These are phyloP conservation scores for Spizellomyces sp. DNA, from an alignment of 192 early-diverging fungal genomes.

Conservation along the genomic window DNA sequence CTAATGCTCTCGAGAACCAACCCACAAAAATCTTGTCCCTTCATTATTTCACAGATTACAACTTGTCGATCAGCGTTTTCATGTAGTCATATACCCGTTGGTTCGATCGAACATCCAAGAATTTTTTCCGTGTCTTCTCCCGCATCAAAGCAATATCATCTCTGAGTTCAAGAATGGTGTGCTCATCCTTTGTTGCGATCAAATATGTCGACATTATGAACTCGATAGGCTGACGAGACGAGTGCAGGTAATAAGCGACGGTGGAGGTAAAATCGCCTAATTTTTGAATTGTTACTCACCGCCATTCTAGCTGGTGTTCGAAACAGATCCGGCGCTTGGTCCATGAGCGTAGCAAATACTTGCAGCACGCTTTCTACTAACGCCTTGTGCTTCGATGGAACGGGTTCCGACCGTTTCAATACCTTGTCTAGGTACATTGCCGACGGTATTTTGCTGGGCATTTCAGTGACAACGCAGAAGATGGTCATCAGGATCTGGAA, in stretches of 20 bases:
- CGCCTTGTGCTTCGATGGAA: neutral
- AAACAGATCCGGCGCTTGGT: constrained; percentile 1
- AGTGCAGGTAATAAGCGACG: neutral
- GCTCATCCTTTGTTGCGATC: constrained; percentile 4
- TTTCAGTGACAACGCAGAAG: constrained; percentile 3
- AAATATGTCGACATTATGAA: constrained; percentile 26
- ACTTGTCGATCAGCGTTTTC: constrained; percentile 1
- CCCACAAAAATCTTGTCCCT: too few relatives aligned
- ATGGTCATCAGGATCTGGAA: constrained; percentile 7
- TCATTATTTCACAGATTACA: too few relatives aligned
- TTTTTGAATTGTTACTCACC: neutral
- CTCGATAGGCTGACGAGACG: constrained; percentile 14
- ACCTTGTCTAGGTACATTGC: neutral
- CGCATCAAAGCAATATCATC: constrained; percentile 14
- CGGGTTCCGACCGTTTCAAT: neutral
- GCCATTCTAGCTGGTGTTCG: neutral
- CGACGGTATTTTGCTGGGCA: constrained; percentile 2
- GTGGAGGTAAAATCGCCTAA: neutral
- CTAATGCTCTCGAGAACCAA: too few relatives aligned
- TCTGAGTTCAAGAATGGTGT: neutral
- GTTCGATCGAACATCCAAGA: constrained; percentile 17
- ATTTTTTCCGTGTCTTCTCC: constrained; percentile 16
- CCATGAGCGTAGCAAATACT: neutral
- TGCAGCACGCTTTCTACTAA: constrained; percentile 4
- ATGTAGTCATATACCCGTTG: constrained; percentile 12